These are phyloP conservation scores for Gossypium gossypioides DNA, from an alignment of 441 rosid species.

Conservation along the genomic window DNA sequence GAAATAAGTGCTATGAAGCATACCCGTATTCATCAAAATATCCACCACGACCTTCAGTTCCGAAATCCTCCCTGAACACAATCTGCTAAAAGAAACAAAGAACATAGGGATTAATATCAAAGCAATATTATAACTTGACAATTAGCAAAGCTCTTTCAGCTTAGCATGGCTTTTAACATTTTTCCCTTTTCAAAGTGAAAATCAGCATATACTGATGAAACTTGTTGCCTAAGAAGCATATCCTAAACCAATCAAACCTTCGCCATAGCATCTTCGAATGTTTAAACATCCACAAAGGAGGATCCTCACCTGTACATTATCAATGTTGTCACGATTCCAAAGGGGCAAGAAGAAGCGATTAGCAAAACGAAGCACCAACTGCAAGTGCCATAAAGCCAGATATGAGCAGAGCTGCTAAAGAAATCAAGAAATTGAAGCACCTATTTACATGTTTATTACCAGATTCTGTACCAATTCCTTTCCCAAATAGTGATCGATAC, in stretches of 20 bases:
- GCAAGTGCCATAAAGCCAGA: conserved; percentile 21
- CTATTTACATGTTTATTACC: conserved; percentile 37
- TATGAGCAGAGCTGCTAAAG: conserved; percentile 12
- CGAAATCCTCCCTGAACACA: conserved; percentile 91
- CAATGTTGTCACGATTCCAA: conserved; percentile 96
- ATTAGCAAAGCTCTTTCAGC: neutral
- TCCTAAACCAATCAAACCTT: neutral
- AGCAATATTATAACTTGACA: neutral
- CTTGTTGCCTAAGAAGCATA: neutral
- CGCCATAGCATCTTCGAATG: neutral
- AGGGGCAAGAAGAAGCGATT: conserved; percentile 92
- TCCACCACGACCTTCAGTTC: conserved; percentile 97
- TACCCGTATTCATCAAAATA: conserved; percentile 98
- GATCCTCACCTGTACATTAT: conserved; percentile 72
- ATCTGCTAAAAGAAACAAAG: conserved; percentile 40
- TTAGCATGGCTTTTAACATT: neutral
- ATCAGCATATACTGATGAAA: neutral
- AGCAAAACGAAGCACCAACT: conserved; percentile 97
- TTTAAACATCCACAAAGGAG: neutral
- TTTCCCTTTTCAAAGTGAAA: neutral
- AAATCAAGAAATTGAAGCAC: conserved; percentile 10
- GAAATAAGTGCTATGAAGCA: conserved; percentile 1
- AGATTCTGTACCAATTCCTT: conserved; percentile 93
- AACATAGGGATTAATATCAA: neutral
- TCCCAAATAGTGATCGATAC: conserved; percentile 84